A percentile compares a stretch with the other conserved stretches of the same genome.
Conservation (phyloP, 2,329 filamentous ascomycete genomes). For the Ceratocystis ficicola region DNA sequence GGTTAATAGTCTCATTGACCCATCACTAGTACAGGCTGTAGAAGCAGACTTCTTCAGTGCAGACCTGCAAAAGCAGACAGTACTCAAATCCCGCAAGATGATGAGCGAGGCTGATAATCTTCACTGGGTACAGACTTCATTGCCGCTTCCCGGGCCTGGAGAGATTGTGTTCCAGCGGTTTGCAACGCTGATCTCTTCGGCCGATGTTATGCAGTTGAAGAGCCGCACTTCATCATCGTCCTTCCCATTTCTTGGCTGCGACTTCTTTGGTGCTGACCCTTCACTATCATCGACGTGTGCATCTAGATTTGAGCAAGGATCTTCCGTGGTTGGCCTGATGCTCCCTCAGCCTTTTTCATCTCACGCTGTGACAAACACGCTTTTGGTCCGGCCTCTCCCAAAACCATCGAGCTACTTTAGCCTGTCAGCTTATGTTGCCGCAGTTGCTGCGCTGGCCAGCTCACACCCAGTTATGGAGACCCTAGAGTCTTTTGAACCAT, state of each 20-base stretch:
- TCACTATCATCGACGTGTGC: neutral
- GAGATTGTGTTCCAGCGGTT: neutral
- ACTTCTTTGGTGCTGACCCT: slow-evolving; percentile 16
- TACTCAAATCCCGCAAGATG: slow-evolving; percentile 6
- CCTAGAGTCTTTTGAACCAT: neutral
- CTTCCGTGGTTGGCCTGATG: slow-evolving; percentile 15
- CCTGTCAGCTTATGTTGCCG: slow-evolving; percentile 17
- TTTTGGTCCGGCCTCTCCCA: slow-evolving; percentile 4
- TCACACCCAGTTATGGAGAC: slow-evolving; percentile 11
- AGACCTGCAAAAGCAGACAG: neutral
- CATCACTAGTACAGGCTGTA: slow-evolving; percentile 5
- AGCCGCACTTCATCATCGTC: neutral
- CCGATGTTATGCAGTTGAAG: neutral
- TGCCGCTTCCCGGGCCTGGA: neutral
- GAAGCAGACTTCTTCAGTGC: slow-evolving; percentile 1
- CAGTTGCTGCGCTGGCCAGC: slow-evolving; percentile 10
- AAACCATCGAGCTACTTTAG: slow-evolving; percentile 13
- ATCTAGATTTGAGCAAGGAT: neutral
- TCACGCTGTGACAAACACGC: neutral
- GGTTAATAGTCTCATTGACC: slow-evolving; percentile 38
- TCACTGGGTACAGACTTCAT: slow-evolving; percentile 1
- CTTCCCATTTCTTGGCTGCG: slow-evolving; percentile 4
- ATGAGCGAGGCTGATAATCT: neutral
- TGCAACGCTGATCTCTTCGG: slow-evolving; percentile 3
- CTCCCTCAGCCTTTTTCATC: slow-evolving; percentile 6